A percentile compares a stretch with the other conserved stretches of the same genome.
Conservation (phyloP, 2,329 filamentous ascomycete species). For the Penicillium sp. region DNA sequence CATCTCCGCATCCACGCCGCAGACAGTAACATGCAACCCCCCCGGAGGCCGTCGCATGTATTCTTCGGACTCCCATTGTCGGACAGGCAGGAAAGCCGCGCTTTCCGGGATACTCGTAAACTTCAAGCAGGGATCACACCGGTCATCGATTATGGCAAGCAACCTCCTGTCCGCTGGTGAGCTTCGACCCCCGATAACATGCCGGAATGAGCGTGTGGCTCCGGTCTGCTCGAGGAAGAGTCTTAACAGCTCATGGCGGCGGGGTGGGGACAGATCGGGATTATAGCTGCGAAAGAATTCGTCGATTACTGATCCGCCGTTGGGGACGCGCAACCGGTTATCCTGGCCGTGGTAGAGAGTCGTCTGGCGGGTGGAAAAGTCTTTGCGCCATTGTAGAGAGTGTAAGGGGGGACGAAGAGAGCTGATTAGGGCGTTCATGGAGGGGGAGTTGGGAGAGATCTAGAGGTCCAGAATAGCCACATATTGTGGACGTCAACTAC, state of each 20-base stretch:
- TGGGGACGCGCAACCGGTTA: conserved; percentile 1
- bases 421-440: not conserved
- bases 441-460: not conserved
- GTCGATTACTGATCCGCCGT: conserved; percentile 1
- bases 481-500: not conserved
- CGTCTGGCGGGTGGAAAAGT: conserved; percentile 3
- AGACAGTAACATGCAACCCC: not conserved
- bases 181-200: not conserved
- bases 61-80: conserved; percentile 9
- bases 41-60: conserved; percentile 5
- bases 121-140: conserved; percentile 8
- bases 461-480: not conserved
- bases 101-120: not conserved
- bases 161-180: not conserved
- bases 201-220: not conserved
- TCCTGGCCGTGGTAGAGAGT: conserved; percentile 1
- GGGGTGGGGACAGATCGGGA: conserved; percentile 1
- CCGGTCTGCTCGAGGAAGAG: conserved; percentile 1
- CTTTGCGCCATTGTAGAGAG: conserved; percentile 3
- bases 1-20: not conserved
- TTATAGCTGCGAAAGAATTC: conserved; percentile 6
- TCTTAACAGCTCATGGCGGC: conserved; percentile 4
- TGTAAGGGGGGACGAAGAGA: not conserved
- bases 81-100: conserved; percentile 1
- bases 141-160: conserved; percentile 7